Conservation (phyloP, 2,329 filamentous ascomycete species). For the Pyrenophora tritici-repentis region DNA sequence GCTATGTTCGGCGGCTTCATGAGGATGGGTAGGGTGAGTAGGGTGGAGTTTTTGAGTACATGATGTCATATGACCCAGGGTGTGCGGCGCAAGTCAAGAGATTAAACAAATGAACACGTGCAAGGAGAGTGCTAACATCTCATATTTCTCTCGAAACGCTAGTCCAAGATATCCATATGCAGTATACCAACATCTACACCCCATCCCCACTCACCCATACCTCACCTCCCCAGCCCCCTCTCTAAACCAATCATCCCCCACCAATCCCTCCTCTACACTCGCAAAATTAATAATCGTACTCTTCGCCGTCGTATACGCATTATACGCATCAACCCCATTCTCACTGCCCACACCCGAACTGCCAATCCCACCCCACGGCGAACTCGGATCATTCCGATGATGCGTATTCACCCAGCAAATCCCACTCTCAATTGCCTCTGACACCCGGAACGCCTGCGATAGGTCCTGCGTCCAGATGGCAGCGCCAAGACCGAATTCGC, state of each 20-base stretch:
- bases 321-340: conserved; percentile 64
- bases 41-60: no score
- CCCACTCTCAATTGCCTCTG: conserved; percentile 54
- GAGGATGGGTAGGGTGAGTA: no score
- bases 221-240: conserved; percentile 62
- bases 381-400: conserved; percentile 73
- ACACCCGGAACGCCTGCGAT: conserved; percentile 54
- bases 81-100: no score
- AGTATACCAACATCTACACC: no score
- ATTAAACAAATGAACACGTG: no score
- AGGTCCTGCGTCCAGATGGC: conserved; percentile 59
- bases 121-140: no score
- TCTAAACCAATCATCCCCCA: conserved; percentile 70
- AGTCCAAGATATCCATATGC: no score
- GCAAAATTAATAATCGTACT: conserved; percentile 74
- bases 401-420: conserved; percentile 60
- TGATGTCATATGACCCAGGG: no score
- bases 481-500: conserved; percentile 57
- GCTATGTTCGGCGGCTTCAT: no score
- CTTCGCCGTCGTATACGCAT: conserved; percentile 59
- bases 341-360: conserved; percentile 71
- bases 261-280: conserved; percentile 56
- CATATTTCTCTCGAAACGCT: no score
- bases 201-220: conserved; percentile 54
- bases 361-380: conserved; percentile 70